Evolutionary conservation across 371 early-diverging fungal species (phyloP).

Genomic region (Mucor sp.): DNA sequence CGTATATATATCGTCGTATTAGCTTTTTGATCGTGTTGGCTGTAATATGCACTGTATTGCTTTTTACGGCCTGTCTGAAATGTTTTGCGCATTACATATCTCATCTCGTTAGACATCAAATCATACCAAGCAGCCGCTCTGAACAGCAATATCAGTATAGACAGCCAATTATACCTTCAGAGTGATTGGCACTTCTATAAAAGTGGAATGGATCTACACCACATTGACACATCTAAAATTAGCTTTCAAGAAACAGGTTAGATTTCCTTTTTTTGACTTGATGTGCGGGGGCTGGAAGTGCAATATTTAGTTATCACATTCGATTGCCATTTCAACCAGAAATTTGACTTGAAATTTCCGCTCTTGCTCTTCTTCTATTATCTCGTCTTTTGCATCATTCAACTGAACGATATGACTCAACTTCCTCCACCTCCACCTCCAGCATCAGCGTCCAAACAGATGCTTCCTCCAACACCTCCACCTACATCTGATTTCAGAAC

Average conservation of each 20-base stretch:
- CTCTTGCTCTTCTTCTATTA: neutral
- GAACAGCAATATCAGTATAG: neutral
- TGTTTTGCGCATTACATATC: neutral
- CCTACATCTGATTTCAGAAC: conserved; percentile 42
- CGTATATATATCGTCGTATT: neutral
- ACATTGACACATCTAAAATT: neutral
- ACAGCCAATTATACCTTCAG: no score
- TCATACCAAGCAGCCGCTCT: neutral
- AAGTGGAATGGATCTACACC: neutral
- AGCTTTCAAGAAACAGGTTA: neutral
- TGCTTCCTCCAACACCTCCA: neutral
- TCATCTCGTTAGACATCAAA: neutral
- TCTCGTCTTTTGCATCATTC: neutral
- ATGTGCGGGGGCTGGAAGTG: neutral
- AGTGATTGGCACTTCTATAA: neutral
- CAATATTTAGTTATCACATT: no score
- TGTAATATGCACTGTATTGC: neutral
- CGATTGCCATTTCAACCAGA: neutral
- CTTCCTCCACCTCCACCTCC: conserved; percentile 2
- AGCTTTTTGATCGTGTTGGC: neutral
- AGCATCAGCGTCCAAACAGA: neutral
- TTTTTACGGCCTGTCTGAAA: neutral
- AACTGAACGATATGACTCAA: neutral
- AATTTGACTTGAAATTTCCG: conserved; percentile 2
- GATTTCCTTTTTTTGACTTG: neutral